Percentiles rank a stretch among this genome's conserved stretches.
Evolutionary conservation across 2,329 filamentous ascomycete species (phyloP).

Genomic region (Colletotrichum sansevieriae): DNA sequence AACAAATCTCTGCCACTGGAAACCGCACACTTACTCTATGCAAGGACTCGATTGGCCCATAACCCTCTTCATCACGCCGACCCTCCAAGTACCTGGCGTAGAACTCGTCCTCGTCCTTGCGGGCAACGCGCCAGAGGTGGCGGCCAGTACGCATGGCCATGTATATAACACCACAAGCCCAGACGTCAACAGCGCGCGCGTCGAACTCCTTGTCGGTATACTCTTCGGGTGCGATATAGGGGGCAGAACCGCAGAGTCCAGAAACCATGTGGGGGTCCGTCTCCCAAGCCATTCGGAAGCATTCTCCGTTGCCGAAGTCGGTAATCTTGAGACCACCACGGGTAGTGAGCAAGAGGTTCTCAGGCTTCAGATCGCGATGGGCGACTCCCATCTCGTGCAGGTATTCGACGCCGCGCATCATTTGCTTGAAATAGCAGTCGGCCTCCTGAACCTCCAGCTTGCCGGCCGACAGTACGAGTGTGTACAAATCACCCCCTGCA

Average conservation of each 20-base stretch:
- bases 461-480: constrained; percentile 87
- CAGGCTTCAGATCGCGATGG: constrained; percentile 95
- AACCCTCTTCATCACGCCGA: constrained; percentile 93
- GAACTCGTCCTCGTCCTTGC: constrained; percentile 97
- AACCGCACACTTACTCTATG: constrained; percentile 79
- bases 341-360: constrained; percentile 93
- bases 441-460: constrained; percentile 94
- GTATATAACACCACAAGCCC: constrained; percentile 98
- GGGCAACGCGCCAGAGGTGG: constrained; percentile 96
- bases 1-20: neutral
- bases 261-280: constrained; percentile 98
- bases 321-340: constrained; percentile 96
- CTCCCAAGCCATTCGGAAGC: constrained; percentile 99
- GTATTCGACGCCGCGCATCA: constrained; percentile 99
- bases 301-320: constrained; percentile 98
- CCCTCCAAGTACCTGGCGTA: constrained; percentile 95
- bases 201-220: constrained; percentile 97
- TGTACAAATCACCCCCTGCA: constrained; percentile 95
- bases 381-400: constrained; percentile 99
- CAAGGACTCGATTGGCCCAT: constrained; percentile 94
- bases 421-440: constrained; percentile 98
- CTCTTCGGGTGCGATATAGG: constrained; percentile 97
- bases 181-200: constrained; percentile 96
- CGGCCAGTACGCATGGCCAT: constrained; percentile 99
- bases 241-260: constrained; percentile 94